Percentiles rank a stretch among this genome's conserved stretches.
phyloP scores from a whole-genome alignment of 2,329 filamentous ascomycete genomes.

The Elsinoe ampelina region DNA sequence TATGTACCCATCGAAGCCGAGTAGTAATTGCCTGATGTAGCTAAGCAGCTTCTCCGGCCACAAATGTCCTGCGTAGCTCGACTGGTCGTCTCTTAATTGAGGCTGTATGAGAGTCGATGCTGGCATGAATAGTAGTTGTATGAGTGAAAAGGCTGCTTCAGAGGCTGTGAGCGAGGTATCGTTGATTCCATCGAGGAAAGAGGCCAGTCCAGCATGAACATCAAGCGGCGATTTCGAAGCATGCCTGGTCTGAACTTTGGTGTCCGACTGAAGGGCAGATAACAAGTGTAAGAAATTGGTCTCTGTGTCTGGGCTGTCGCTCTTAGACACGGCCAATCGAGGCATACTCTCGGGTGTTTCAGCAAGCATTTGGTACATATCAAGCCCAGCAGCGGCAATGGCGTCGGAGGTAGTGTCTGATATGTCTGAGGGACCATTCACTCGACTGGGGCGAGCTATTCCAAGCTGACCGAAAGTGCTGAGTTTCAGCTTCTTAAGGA shows the following conservation, averaged over 20 bases:
- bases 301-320: constrained; percentile 45
- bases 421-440: not conserved
- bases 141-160: constrained; percentile 46
- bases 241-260: constrained; percentile 16
- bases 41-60: constrained; percentile 51
- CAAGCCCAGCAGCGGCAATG: constrained; percentile 30
- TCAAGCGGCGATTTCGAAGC: constrained; percentile 16
- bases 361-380: constrained; percentile 6
- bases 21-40: constrained; percentile 43
- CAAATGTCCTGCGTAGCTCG: constrained; percentile 43
- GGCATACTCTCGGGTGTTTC: constrained; percentile 31
- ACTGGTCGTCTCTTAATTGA: constrained; percentile 24
- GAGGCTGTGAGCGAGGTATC: constrained; percentile 37
- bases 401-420: constrained; percentile 26
- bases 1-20: constrained; percentile 46
- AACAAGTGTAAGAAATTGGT: not conserved
- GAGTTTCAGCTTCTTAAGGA: not conserved
- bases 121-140: constrained; percentile 43
- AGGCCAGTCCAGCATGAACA: constrained; percentile 26
- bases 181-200: constrained; percentile 40
- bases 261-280: not conserved
- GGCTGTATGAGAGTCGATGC: constrained; percentile 20
- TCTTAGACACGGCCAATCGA: constrained; percentile 47
- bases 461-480: constrained; percentile 3
- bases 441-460: not conserved